Percentiles rank a stretch among this genome's conserved stretches.
Conservation (phyloP, 345 rosid species). For the Gossypium anomalum region DNA sequence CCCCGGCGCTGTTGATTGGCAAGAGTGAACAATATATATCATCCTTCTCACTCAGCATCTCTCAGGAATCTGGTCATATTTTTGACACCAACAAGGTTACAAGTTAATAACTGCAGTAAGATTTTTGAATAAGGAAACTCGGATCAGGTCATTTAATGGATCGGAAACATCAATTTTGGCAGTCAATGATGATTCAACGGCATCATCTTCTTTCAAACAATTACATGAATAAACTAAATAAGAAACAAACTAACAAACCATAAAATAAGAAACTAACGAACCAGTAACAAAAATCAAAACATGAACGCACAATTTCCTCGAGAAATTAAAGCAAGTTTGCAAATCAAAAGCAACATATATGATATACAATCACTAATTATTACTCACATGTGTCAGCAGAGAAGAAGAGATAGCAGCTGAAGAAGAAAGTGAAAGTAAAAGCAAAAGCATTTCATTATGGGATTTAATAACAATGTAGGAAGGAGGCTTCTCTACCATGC, state of each 20-base stretch:
- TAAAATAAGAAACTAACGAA: background rate
- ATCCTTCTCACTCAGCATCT: background rate
- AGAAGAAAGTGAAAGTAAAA: background rate
- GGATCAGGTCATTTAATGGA: too few relatives aligned
- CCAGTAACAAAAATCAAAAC: background rate
- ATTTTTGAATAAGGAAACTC: too few relatives aligned
- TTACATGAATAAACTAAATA: background rate
- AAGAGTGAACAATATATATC: background rate
- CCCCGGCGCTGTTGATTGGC: background rate
- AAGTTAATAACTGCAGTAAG: background rate
- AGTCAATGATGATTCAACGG: too few relatives aligned
- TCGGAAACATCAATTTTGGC: too few relatives aligned
- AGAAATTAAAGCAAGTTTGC: background rate
- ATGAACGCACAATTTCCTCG: background rate
- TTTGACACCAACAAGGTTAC: background rate
- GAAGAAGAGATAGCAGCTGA: background rate
- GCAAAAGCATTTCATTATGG: too few relatives aligned
- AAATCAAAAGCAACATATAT: background rate
- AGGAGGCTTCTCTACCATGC: too few relatives aligned
- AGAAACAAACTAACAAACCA: background rate
- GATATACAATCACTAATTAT: background rate
- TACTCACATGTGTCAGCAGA: background rate
- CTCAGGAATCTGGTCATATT: background rate
- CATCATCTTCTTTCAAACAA: background rate
- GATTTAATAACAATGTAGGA: too few relatives aligned